Conservation (phyloP, 2,329 filamentous ascomycete species). For the Aureobasidium lini region DNA sequence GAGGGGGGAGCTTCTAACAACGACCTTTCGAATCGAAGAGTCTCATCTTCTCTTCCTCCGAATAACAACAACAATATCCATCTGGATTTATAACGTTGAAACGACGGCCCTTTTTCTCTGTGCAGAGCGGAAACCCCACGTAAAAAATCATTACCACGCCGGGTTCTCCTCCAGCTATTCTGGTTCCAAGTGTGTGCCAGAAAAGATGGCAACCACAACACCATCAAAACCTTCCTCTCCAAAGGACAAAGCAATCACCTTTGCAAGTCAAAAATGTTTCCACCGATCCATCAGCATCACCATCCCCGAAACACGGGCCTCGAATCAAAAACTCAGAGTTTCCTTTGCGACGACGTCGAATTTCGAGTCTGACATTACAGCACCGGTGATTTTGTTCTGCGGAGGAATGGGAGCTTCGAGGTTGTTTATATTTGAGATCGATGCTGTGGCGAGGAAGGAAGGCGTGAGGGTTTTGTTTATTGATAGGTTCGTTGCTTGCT, state of each 20-base stretch:
- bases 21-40: too few relatives aligned
- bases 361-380: conserved; percentile 19
- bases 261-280: conserved; percentile 16
- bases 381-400: conserved; percentile 30
- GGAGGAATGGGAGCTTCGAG: conserved; percentile 33
- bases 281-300: conserved; percentile 25
- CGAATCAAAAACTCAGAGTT: conserved; percentile 21
- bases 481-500: conserved; percentile 35
- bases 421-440: conserved; percentile 23
- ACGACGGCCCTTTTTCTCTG: too few relatives aligned
- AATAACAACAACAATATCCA: too few relatives aligned
- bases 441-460: conserved; percentile 25
- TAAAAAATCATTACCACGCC: too few relatives aligned
- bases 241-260: conserved; percentile 14
- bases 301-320: conserved; percentile 18
- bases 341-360: conserved; percentile 28
- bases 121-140: too few relatives aligned
- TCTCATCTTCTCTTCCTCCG: too few relatives aligned
- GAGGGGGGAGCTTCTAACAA: too few relatives aligned
- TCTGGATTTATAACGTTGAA: too few relatives aligned
- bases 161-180: too few relatives aligned
- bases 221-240: too few relatives aligned
- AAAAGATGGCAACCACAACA: too few relatives aligned
- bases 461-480: conserved; percentile 33
- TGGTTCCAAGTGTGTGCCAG: too few relatives aligned